These are phyloP conservation scores for Trichoderma brevicompactum DNA, from an alignment of 2,329 filamentous ascomycete species.

Conservation along the genomic window DNA sequence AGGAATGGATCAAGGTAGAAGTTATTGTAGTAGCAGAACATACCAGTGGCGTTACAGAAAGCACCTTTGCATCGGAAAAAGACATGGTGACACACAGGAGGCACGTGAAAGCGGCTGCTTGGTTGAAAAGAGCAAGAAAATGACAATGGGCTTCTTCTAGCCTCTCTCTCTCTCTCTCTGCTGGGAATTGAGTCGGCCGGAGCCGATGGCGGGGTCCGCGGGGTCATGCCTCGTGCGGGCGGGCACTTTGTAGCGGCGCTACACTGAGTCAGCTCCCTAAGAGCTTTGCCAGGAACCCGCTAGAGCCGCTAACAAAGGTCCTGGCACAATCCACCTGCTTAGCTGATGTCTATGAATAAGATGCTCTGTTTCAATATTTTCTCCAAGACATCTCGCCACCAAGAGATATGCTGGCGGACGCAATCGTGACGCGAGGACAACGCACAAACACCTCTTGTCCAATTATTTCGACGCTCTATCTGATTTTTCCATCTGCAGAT, in stretches of 20 bases:
- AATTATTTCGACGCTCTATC: background rate
- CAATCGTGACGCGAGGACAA: background rate
- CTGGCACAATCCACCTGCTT: too few species aligned
- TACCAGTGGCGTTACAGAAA: constrained; percentile 53
- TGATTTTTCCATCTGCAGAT: background rate
- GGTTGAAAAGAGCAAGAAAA: background rate
- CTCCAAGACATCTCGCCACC: background rate
- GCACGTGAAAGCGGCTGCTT: background rate
- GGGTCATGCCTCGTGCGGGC: background rate
- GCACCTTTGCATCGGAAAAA: constrained; percentile 48
- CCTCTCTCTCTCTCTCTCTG: background rate
- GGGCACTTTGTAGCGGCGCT: too few species aligned
- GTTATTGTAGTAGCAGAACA: constrained; percentile 24
- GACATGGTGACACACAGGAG: constrained; percentile 45
- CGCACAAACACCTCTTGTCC: background rate
- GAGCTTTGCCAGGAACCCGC: too few species aligned
- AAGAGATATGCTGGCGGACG: background rate
- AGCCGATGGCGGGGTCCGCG: constrained; percentile 11
- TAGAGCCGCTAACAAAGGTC: too few species aligned
- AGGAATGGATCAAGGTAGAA: background rate
- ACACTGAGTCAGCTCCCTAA: too few species aligned
- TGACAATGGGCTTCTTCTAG: background rate
- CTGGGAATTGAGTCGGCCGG: background rate
- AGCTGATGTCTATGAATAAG: too few species aligned
- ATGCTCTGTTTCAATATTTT: too few species aligned